Base-by-base conservation (phyloP, 2,329 filamentous ascomycete genomes). In the Cytospora piceicola region DNA sequence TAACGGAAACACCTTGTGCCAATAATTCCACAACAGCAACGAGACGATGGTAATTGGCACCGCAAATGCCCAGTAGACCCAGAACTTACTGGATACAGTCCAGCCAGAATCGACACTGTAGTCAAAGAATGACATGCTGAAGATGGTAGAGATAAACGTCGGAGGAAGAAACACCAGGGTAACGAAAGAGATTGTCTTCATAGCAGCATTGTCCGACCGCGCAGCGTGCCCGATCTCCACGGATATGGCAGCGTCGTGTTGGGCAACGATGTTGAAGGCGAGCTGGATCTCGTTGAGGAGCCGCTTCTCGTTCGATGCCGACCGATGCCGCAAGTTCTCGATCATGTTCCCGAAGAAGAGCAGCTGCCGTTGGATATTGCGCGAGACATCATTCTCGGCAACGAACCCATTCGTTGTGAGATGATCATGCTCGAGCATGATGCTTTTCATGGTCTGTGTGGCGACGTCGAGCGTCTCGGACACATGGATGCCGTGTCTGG, bases 261-360 rank as follows among this genome's bases (percentile, higher is more conserved):
- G 79, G 0, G 80, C 76, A 0, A 81, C 78, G 0, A 69, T 75
- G 68, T 83, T 80, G 71, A 80, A 83, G 0, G 77, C 71, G 68
- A 89, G 76, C 65, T 87, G 74, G 75, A 89, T 78, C 80, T 88
- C 73, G 76, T 88, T 74, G 73, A 83, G 58, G 71, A 89, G 75
- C 66, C 87, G 68, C 24, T 79, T 74, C 17, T 76, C 75, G 70
- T 79, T 82, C 0, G 80, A 75, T 0, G 67, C 67, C 0, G 79
- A 75, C 17, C 81, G 76, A 17, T 72, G 68, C 4, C 74, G 74
- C 0, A 81, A 72, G 62, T 74, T 77, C 15, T 70, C 67, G 1
- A 80, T 60, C 17, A 78, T 73, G 24, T 76, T 72, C 36, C 75
- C 71, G 46, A 70, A 73, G 64, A 75, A 77, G 0, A 70, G 64